Evolutionary conservation across 2,329 filamentous ascomycete genomes (phyloP).

Genomic region (Ceratocystis lukuohia): DNA sequence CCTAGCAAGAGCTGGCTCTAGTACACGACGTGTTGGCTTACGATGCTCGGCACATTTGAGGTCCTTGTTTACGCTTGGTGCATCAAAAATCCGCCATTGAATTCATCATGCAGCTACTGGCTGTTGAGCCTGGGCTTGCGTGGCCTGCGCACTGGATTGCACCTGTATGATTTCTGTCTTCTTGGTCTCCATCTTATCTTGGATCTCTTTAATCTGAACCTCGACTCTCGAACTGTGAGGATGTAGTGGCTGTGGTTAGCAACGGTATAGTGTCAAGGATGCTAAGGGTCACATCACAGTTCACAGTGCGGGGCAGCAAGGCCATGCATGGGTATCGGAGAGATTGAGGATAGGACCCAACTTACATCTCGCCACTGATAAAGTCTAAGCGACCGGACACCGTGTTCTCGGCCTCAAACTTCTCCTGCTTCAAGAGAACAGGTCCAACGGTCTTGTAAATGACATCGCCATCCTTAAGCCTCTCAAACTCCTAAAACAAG

Average conservation of each 20-base stretch:
- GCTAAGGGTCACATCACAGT: background rate
- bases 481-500: slow-evolving; percentile 57
- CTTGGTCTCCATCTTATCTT: slow-evolving; percentile 45
- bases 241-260: slow-evolving; percentile 20
- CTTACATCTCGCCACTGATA: slow-evolving; percentile 86
- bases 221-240: slow-evolving; percentile 28
- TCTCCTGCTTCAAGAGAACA: slow-evolving; percentile 88
- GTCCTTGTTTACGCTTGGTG: background rate
- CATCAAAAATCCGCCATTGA: background rate
- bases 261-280: background rate
- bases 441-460: slow-evolving; percentile 96
- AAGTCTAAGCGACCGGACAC: slow-evolving; percentile 86
- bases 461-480: slow-evolving; percentile 64
- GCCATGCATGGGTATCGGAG: background rate
- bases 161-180: slow-evolving; percentile 46
- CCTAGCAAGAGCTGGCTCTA: background rate
- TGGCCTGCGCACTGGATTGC: slow-evolving; percentile 37
- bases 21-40: no score
- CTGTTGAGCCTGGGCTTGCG: slow-evolving; percentile 16
- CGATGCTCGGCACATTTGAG: background rate
- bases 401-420: slow-evolving; percentile 74
- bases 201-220: slow-evolving; percentile 40
- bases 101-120: slow-evolving; percentile 3
- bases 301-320: no score
- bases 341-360: slow-evolving; percentile 12